phyloP scores from a whole-genome alignment of 2,329 filamentous ascomycete genomes.

The Calonectria pteridis region DNA sequence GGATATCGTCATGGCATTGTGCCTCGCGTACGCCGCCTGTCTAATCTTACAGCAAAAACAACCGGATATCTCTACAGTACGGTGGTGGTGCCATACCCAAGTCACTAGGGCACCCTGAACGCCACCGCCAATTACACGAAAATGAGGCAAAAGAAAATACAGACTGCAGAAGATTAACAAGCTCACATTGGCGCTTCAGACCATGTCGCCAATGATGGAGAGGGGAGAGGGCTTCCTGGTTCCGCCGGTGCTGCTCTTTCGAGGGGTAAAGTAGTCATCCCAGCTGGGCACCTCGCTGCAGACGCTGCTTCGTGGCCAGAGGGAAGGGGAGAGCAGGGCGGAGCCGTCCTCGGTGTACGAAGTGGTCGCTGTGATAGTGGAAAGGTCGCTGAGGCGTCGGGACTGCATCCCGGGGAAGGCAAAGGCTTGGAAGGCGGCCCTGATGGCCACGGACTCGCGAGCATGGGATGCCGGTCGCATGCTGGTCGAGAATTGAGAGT shows the following conservation, averaged over 20 bases:
- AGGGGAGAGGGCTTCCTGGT: background rate
- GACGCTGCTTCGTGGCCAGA: background rate
- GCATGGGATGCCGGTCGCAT: background rate
- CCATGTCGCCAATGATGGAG: background rate
- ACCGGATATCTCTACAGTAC: background rate
- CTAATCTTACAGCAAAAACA: background rate
- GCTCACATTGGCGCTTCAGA: background rate
- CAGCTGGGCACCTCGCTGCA: background rate
- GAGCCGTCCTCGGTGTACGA: background rate
- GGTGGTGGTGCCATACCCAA: background rate
- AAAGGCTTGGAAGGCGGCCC: background rate
- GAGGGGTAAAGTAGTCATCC: background rate
- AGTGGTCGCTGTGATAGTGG: background rate
- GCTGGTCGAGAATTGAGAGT: background rate
- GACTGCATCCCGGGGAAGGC: background rate
- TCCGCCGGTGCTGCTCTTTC: background rate
- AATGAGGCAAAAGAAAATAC: background rate
- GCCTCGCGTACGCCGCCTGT: background rate
- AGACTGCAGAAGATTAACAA: background rate
- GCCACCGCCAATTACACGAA: background rate
- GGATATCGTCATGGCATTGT: background rate
- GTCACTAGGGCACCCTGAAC: background rate
- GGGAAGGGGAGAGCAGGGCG: background rate
- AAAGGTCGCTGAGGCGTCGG: background rate
- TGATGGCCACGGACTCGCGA: background rate